Base-by-base conservation (phyloP, 2,329 filamentous ascomycete species). In the Exophiala spinifera region DNA sequence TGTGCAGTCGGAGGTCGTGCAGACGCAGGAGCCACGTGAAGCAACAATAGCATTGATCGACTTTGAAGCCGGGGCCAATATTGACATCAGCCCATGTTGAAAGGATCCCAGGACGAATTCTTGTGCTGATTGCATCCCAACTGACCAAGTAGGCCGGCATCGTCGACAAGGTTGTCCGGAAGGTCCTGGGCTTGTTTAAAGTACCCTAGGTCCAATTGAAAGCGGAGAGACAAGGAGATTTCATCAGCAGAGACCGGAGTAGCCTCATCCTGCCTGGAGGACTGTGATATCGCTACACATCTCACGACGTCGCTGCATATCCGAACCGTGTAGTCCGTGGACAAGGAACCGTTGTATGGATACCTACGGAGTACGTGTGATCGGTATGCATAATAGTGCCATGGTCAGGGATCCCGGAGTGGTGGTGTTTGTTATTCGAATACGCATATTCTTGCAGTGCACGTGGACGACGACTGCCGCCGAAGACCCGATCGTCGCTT, bases 11-110 rank as follows among this genome's bases (percentile, higher is more conserved):
- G n/a, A 25, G 11, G 23, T n/a, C 42, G 42, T 31, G 15, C 21
- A 44, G 42, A 21, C 21, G 42, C 42, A 44, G 42, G 42, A 23
- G 42, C 42, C 42, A 44, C 42, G 42, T 44, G 42, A 23, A 44
- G 42, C 13, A 15, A 44, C 36, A 44, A 25, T 44, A 23, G 5
- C 14, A 44, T 44, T 44, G 10, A 44, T 15, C 28, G 28, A 4
- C 21, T 25, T 25, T 7, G 42, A 21, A 21, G 42, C 14, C 20
- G 42, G 21, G 23, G 23, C 20, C 42, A 21, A 42, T 15, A 25
- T 21, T n/a, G 19, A 25, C 42, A 44, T 28, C 19, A 23, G 7
- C 28, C 42, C 23, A n/a, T 44, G 20, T 14, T n/a, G n/a, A 44
- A 21, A 44, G 23, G 20, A 44, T n/a, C 15, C 19, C 20, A 14